Base-by-base conservation (phyloP, 805 yeast species). In the Yarrowia bubula region DNA sequence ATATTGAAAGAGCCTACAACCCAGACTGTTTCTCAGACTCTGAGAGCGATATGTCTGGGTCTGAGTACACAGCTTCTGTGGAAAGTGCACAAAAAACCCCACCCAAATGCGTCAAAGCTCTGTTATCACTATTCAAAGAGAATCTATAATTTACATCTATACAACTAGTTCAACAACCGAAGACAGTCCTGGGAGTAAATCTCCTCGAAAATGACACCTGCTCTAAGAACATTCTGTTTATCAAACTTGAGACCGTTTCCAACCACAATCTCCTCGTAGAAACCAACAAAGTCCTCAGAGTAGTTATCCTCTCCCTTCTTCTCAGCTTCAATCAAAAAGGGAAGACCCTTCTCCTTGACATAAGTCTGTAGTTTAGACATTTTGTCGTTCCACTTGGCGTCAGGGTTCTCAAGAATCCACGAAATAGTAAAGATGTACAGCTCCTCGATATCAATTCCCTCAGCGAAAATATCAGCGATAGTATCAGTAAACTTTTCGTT, bases 181-280 rank as follows among this genome's bases (percentile, higher is more conserved):
- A 58, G 35, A 33, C 8, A 31, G 33, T 58, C 51, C 43, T 58
- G 64, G 5, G 64, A 58, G 35, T 58, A 58, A 7, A 58, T 31
- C 43, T 58, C 64, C 51, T 58, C 64, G 28, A 58, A 58, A 43
- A 58, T 58, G 28, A 58, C 64, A 18, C 64, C 64, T 4, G 64
- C 64, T 32, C 51, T 32, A 31, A 58, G 43, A 32, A 58, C 41
- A 18, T 58, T 58, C 51, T 58, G 39, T 35, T 58, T 43, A n/a
- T 43, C 51, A 15, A 58, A 43, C 64, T 58, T 58, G 51, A 58
- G 64, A 18, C 15, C 32, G 42, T 58, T 58, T 18, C 17, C 35
- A n/a, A 43, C 51, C 11, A 58, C 35, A 5, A 58, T 37, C 35
- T 58, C 64, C 1, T 58, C 51, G 51, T 58, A 58, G 51, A 58